Percentiles rank a stretch among this genome's conserved stretches.
Conservation (phyloP, 2,329 filamentous ascomycete species). For the Penicillium sp. region DNA sequence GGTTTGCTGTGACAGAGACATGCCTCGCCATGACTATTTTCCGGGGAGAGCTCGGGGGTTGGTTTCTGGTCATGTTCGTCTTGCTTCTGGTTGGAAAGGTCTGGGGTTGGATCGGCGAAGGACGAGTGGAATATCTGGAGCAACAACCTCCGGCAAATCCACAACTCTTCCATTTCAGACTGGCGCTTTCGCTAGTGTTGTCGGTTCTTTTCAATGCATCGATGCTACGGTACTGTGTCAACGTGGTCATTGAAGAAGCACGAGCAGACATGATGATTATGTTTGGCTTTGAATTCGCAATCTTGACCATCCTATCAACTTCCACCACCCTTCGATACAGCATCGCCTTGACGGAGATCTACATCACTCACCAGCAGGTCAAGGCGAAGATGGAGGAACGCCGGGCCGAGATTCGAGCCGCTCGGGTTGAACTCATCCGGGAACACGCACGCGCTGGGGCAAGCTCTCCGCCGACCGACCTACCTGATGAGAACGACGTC, state of each 20-base stretch:
- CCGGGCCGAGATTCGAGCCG: slow-evolving; percentile 64
- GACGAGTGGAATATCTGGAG: slow-evolving; percentile 88
- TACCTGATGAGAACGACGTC: slow-evolving; percentile 71
- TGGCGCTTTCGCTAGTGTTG: slow-evolving; percentile 75
- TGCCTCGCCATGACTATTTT: slow-evolving; percentile 98
- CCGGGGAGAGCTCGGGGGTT: slow-evolving; percentile 87
- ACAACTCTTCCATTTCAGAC: slow-evolving; percentile 78
- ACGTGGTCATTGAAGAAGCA: slow-evolving; percentile 81
- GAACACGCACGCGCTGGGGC: slow-evolving; percentile 41
- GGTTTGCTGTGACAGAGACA: slow-evolving; percentile 97
- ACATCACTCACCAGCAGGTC: slow-evolving; percentile 74
- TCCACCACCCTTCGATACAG: slow-evolving; percentile 79
- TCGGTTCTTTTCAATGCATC: slow-evolving; percentile 78
- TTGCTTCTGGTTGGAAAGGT: slow-evolving; percentile 90
- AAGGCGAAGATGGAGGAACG: slow-evolving; percentile 67
- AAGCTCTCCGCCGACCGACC: slow-evolving; percentile 40
- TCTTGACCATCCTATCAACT: slow-evolving; percentile 76
- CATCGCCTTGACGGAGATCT: slow-evolving; percentile 75
- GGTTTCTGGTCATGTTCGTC: slow-evolving; percentile 97
- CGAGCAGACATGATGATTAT: slow-evolving; percentile 99
- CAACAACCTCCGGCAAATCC: slow-evolving; percentile 92
- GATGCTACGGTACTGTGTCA: slow-evolving; percentile 79
- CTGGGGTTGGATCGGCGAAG: slow-evolving; percentile 98
- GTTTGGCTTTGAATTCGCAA: slow-evolving; percentile 97
- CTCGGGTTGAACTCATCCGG: slow-evolving; percentile 51